Conservation (phyloP, 2,329 filamentous ascomycete genomes). For the Aspergillus glaucus region DNA sequence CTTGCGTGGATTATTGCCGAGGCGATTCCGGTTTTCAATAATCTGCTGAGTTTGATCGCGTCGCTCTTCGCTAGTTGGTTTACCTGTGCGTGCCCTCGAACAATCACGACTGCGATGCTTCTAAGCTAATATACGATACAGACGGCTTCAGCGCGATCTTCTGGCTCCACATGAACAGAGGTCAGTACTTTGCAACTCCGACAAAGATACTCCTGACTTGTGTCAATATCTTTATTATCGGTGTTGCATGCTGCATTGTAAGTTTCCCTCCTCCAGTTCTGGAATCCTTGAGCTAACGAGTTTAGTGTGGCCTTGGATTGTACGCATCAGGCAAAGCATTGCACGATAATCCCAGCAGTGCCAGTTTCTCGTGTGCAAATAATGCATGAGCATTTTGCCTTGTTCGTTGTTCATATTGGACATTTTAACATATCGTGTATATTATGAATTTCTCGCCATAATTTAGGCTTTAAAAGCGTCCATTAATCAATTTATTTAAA, state of each 20-base stretch:
- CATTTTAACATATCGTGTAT: too few relatives aligned
- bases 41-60: constrained; percentile 56
- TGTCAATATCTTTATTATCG: constrained; percentile 11
- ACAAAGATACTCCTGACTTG: constrained; percentile 16
- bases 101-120: background rate
- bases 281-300: constrained; percentile 1
- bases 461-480: too few relatives aligned
- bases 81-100: constrained; percentile 31
- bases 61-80: constrained; percentile 61
- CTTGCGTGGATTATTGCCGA: constrained; percentile 61
- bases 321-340: constrained; percentile 26
- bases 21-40: constrained; percentile 61
- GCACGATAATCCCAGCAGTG: constrained; percentile 18
- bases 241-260: constrained; percentile 12
- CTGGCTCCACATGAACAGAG: constrained; percentile 23
- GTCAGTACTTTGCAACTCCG: constrained; percentile 14
- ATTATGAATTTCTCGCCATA: too few relatives aligned
- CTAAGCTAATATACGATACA: background rate
- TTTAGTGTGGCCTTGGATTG: constrained; percentile 25
- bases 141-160: constrained; percentile 20
- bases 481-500: background rate
- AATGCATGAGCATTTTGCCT: constrained; percentile 3
- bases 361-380: constrained; percentile 25
- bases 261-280: background rate
- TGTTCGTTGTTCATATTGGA: background rate